phyloP scores from a whole-genome alignment of 805 yeast species.

The Pichia insulana region DNA sequence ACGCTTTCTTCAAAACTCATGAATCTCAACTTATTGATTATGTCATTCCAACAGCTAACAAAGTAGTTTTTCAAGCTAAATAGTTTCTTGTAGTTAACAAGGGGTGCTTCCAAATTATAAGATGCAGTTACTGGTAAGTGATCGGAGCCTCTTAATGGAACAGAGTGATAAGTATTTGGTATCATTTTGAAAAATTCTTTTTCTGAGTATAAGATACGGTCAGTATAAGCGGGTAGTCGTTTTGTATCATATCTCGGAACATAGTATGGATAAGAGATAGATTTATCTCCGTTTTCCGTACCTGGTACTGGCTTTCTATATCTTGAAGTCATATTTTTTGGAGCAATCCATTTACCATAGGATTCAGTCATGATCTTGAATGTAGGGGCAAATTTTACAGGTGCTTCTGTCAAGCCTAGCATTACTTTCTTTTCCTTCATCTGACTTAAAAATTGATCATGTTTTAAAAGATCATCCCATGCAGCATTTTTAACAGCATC shows the following conservation, averaged over 20 bases:
- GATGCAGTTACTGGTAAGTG: slow-evolving; percentile 46
- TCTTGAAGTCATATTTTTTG: neutral
- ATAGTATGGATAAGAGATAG: slow-evolving; percentile 5
- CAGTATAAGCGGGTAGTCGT: slow-evolving; percentile 53
- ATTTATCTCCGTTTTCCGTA: neutral
- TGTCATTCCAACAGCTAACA: slow-evolving; percentile 23
- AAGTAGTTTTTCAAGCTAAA: slow-evolving; percentile 28
- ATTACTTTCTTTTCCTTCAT: slow-evolving; percentile 28
- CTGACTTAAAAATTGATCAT: slow-evolving; percentile 38
- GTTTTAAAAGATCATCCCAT: slow-evolving; percentile 29
- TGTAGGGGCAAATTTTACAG: slow-evolving; percentile 44
- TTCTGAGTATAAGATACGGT: slow-evolving; percentile 38
- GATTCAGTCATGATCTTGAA: slow-evolving; percentile 31
- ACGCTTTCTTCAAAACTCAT: slow-evolving; percentile 31
- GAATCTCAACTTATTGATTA: slow-evolving; percentile 23
- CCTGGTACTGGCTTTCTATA: slow-evolving; percentile 4
- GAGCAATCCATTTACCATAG: slow-evolving; percentile 5
- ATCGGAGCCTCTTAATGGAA: slow-evolving; percentile 34
- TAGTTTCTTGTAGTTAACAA: slow-evolving; percentile 32
- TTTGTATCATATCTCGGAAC: slow-evolving; percentile 20
- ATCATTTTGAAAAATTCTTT: slow-evolving; percentile 12
- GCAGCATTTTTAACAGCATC: slow-evolving; percentile 15
- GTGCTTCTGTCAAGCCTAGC: slow-evolving; percentile 39
- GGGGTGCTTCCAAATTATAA: slow-evolving; percentile 24
- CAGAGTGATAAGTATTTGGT: slow-evolving; percentile 16